Evolutionary conservation across 31 red algal genomes (phyloP).

Genomic region (Asparagopsis taxiformis): DNA sequence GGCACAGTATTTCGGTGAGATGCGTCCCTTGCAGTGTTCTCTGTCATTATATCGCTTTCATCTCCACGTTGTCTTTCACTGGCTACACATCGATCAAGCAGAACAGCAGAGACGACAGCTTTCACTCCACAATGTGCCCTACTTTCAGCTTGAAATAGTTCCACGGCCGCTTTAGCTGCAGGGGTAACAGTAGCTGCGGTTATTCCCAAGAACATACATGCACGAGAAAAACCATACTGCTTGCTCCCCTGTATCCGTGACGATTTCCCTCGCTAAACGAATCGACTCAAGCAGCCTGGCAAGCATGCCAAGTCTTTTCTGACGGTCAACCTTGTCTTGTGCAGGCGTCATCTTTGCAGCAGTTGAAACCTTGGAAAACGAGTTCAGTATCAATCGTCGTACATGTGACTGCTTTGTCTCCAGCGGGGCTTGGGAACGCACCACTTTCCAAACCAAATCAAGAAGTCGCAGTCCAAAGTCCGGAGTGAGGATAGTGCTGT

Average conservation of each 20-base stretch:
- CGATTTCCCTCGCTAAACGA: conserved; percentile 56
- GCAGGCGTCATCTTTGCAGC: too few relatives aligned
- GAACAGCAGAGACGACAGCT: conserved; percentile 37
- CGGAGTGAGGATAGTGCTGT: too few relatives aligned
- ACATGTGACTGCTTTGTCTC: too few relatives aligned
- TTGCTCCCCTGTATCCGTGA: conserved; percentile 56
- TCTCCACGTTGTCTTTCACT: conserved; percentile 5
- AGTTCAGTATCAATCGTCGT: too few relatives aligned
- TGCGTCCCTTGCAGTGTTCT: not conserved
- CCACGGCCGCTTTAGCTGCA: conserved; percentile 77
- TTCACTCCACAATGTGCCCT: conserved; percentile 60
- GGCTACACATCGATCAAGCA: conserved; percentile 20
- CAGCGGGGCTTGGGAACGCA: too few relatives aligned
- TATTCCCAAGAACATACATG: conserved; percentile 32
- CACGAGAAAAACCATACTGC: conserved; percentile 63
- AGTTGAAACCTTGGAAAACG: too few relatives aligned
- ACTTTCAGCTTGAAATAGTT: conserved; percentile 69
- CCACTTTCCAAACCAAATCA: too few relatives aligned
- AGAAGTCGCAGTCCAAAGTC: too few relatives aligned
- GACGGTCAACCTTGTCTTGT: too few relatives aligned
- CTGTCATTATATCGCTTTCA: not conserved
- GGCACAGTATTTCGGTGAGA: conserved; percentile 6
- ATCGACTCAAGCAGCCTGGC: conserved; percentile 49
- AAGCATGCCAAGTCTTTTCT: too few relatives aligned
- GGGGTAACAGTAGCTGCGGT: conserved; percentile 63